Conservation (phyloP, 306 rosid genomes). For the Mimosa pudica region DNA sequence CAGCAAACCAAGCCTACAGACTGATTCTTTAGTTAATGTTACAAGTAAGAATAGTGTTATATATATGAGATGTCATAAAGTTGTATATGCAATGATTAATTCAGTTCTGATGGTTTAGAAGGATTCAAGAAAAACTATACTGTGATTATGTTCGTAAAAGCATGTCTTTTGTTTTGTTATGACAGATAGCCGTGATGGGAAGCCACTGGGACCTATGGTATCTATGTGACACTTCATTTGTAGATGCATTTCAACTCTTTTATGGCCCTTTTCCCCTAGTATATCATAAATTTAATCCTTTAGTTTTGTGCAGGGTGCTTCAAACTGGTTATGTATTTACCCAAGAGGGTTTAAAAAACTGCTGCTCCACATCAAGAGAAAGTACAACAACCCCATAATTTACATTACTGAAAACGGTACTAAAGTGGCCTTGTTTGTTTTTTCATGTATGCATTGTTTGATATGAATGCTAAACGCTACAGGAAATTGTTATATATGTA, state of each 20-base stretch:
- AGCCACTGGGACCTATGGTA: slow-evolving; percentile 48
- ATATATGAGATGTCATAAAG: neutral
- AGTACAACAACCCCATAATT: slow-evolving; percentile 47
- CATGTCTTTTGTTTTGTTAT: neutral
- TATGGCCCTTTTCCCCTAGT: neutral
- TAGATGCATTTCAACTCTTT: neutral
- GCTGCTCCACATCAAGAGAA: slow-evolving; percentile 38
- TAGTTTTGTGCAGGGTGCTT: slow-evolving; percentile 40
- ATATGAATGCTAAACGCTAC: neutral
- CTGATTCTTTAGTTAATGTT: slow-evolving; percentile 23
- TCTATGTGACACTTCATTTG: slow-evolving; percentile 10
- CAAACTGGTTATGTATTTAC: slow-evolving; percentile 44
- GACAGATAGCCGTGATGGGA: slow-evolving; percentile 41
- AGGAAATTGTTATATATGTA: neutral
- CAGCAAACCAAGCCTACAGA: neutral
- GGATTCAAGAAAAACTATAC: neutral
- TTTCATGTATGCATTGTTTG: neutral
- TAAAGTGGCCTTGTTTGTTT: neutral
- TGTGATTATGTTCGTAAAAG: neutral
- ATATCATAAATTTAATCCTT: neutral
- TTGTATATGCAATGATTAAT: neutral
- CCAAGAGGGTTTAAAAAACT: slow-evolving; percentile 45
- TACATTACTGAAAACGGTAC: slow-evolving; percentile 57
- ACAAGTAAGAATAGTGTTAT: slow-evolving; percentile 11
- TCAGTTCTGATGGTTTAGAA: neutral